phyloP scores from a whole-genome alignment of 208 protist species.

The Leishmania mexicana region DNA sequence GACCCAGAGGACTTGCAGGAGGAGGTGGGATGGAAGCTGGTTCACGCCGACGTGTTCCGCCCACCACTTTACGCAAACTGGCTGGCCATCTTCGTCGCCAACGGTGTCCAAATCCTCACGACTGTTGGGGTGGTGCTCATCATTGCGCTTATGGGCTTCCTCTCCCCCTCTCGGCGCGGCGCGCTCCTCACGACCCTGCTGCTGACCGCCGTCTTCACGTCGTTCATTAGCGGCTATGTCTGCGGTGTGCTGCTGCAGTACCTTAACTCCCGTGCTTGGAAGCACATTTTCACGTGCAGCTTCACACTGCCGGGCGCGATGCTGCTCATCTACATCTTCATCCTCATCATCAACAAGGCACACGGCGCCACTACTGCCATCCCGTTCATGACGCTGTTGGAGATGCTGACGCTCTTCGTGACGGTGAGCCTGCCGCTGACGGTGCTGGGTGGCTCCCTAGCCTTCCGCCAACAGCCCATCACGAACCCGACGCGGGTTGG shows the following conservation, averaged over 20 bases:
- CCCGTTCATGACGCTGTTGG: slow-evolving; percentile 59
- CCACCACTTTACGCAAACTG: slow-evolving; percentile 80
- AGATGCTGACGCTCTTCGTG: slow-evolving; percentile 85
- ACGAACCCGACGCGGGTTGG: slow-evolving; percentile 93
- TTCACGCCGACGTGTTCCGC: slow-evolving; percentile 98
- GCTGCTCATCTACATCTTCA: slow-evolving; percentile 64
- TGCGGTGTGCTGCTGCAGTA: slow-evolving; percentile 93
- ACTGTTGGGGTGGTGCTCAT: slow-evolving; percentile 85
- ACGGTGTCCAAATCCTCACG: slow-evolving; percentile 93
- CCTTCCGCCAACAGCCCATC: slow-evolving; percentile 86
- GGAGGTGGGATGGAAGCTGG: slow-evolving; percentile 96
- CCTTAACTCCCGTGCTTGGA: slow-evolving; percentile 92
- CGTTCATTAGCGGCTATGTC: slow-evolving; percentile 91
- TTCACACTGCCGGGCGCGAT: slow-evolving; percentile 65
- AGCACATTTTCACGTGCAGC: slow-evolving; percentile 85
- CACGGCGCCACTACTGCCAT: slow-evolving; percentile 67
- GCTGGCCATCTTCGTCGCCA: slow-evolving; percentile 92
- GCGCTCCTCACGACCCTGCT: slow-evolving; percentile 87
- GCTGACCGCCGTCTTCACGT: slow-evolving; percentile 77
- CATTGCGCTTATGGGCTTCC: slow-evolving; percentile 95
- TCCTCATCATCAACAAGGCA: slow-evolving; percentile 64
- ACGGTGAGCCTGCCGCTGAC: slow-evolving; percentile 96
- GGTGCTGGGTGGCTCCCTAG: slow-evolving; percentile 95
- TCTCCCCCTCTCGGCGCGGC: slow-evolving; percentile 95
- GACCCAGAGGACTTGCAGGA: slow-evolving; percentile 74